These are phyloP conservation scores for Pichia phayaonensis DNA, from an alignment of 805 yeast species.

Conservation along the genomic window DNA sequence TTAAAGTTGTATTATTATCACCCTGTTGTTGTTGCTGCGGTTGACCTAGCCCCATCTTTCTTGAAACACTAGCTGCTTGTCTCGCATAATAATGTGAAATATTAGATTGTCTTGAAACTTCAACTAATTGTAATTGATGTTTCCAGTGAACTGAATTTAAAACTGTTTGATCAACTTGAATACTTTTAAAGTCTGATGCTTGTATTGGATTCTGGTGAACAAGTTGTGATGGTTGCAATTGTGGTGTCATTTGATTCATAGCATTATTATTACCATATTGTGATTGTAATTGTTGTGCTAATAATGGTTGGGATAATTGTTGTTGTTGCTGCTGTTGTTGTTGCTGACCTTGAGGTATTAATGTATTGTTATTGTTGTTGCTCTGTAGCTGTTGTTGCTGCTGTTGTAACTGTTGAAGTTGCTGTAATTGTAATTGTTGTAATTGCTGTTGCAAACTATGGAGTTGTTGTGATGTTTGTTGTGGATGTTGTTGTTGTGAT, in stretches of 20 bases:
- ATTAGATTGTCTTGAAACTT: conserved; percentile 55
- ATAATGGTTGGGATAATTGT: conserved; percentile 28
- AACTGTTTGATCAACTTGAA: conserved; percentile 29
- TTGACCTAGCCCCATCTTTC: conserved; percentile 30
- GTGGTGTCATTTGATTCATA: conserved; percentile 17
- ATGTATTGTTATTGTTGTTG: conserved; percentile 22
- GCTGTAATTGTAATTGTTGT: conserved; percentile 21
- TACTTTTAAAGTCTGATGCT: conserved; percentile 13
- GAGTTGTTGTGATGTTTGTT: conserved; percentile 19
- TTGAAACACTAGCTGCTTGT: conserved; percentile 64
- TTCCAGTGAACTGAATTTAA: conserved; percentile 55
- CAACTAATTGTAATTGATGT: conserved; percentile 69
- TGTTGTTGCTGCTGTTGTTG: conserved; percentile 21
- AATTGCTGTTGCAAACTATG: conserved; percentile 19
- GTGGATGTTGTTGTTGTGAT: conserved; percentile 20
- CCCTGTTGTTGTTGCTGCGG: conserved; percentile 1
- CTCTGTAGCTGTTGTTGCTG: conserved; percentile 15
- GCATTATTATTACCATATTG: conserved; percentile 11
- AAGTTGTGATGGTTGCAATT: conserved; percentile 22
- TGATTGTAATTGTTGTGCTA: conserved; percentile 22
- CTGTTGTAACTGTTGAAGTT: conserved; percentile 15
- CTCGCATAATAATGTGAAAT: conserved; percentile 79
- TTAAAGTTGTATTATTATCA: conserved; percentile 23
- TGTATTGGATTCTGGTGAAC: conserved; percentile 14
- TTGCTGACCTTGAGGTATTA: conserved; percentile 17